These are phyloP conservation scores for Onygenales sp. DNA, from an alignment of 2,329 filamentous ascomycete species.

Conservation along the genomic window DNA sequence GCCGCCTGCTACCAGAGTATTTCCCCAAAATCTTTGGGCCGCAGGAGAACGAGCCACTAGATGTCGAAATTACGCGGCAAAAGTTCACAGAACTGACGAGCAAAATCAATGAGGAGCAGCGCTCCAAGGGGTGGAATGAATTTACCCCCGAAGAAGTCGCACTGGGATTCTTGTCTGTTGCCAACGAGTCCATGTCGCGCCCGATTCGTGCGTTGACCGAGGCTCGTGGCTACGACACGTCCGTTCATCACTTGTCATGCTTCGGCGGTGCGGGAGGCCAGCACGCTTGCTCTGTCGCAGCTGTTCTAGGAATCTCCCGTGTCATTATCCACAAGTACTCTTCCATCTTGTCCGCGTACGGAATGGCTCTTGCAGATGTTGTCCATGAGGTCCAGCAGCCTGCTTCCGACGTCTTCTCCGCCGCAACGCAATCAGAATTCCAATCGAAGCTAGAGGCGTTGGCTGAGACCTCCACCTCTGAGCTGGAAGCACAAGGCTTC, in stretches of 20 bases:
- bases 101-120: conserved; percentile 62
- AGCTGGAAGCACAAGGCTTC: conserved; percentile 38
- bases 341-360: conserved; percentile 83
- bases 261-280: conserved; percentile 91
- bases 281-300: conserved; percentile 83
- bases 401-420: conserved; percentile 46
- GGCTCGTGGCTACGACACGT: conserved; percentile 84
- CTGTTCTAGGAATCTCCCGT: conserved; percentile 72
- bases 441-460: conserved; percentile 66
- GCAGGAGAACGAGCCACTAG: conserved; percentile 74
- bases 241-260: conserved; percentile 79
- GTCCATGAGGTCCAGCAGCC: conserved; percentile 72
- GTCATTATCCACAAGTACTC: conserved; percentile 86
- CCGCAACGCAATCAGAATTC: conserved; percentile 33
- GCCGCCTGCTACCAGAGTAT: conserved; percentile 78
- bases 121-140: conserved; percentile 37
- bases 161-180: conserved; percentile 32
- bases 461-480: conserved; percentile 47
- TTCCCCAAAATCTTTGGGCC: conserved; percentile 95
- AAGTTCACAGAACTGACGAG: conserved; percentile 67
- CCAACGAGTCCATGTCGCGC: conserved; percentile 41
- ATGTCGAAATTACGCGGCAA: conserved; percentile 63
- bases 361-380: conserved; percentile 86
- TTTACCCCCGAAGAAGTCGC: conserved; percentile 61
- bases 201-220: conserved; percentile 87